Percentiles rank a stretch among this genome's conserved stretches.
These are phyloP conservation scores for Coemansia sp. DNA, from an alignment of 192 early-diverging fungal genomes.

Conservation along the genomic window DNA sequence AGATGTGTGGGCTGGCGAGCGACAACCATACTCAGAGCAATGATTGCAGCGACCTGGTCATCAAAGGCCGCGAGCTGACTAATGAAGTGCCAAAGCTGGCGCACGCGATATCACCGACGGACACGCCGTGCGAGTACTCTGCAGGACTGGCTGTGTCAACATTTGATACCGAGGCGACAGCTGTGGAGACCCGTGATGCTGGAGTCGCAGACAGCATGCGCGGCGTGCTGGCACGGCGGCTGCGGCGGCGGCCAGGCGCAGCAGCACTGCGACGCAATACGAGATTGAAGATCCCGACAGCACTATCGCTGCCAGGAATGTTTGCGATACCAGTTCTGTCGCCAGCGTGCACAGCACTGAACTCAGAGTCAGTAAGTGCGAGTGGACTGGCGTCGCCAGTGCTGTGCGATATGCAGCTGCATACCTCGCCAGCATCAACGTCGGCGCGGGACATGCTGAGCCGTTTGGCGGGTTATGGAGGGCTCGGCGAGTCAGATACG, in stretches of 20 bases:
- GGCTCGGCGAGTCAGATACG: constrained; percentile 13
- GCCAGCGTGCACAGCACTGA: constrained; percentile 27
- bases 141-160: background rate
- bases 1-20: background rate
- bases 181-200: background rate
- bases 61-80: too few species aligned
- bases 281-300: constrained; percentile 26
- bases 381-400: constrained; percentile 29
- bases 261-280: constrained; percentile 18
- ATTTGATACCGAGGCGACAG: background rate
- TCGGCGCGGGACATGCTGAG: constrained; percentile 48
- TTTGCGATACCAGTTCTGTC: constrained; percentile 31
- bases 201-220: background rate
- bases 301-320: constrained; percentile 8
- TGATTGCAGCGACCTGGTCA: too few species aligned
- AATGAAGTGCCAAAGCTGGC: background rate
- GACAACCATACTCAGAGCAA: background rate
- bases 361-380: constrained; percentile 27
- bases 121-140: constrained; percentile 1
- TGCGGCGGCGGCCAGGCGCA: constrained; percentile 8
- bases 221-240: background rate
- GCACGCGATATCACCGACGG: background rate
- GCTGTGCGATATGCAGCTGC: constrained; percentile 3
- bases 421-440: constrained; percentile 14
- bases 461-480: constrained; percentile 25